Evolutionary conservation across 352 stramenopile species (phyloP).

Genomic region (Phytophthora podocarpi): DNA sequence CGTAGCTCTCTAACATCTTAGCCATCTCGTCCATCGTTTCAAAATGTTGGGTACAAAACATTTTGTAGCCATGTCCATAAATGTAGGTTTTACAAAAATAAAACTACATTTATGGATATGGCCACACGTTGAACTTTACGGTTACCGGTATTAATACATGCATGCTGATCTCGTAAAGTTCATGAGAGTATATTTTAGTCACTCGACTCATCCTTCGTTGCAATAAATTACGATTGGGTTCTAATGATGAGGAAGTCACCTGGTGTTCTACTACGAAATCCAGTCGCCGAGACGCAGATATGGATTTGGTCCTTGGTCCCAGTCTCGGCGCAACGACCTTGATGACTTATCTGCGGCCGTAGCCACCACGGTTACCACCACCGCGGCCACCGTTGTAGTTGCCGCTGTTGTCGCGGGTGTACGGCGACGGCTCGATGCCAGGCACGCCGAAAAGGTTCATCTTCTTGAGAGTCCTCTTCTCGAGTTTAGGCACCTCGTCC

Average conservation of each 20-base stretch:
- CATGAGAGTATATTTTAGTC: conserved; percentile 21
- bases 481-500: conserved; percentile 72
- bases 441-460: conserved; percentile 85
- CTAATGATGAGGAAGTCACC: conserved; percentile 46
- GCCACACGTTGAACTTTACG: too few relatives aligned
- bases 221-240: conserved; percentile 48
- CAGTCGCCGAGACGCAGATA: conserved; percentile 3
- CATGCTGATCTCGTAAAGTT: too few relatives aligned
- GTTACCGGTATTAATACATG: too few relatives aligned
- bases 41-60: too few relatives aligned
- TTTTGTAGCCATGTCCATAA: too few relatives aligned
- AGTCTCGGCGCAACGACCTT: conserved; percentile 10
- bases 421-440: conserved; percentile 60
- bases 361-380: conserved; percentile 24
- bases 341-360: conserved; percentile 35
- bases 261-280: conserved; percentile 27
- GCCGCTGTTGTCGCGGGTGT: conserved; percentile 39
- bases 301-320: background rate
- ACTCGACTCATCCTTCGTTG: conserved; percentile 47
- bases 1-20: conserved; percentile 61
- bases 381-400: conserved; percentile 17
- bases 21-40: conserved; percentile 72
- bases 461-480: conserved; percentile 87
- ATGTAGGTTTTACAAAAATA: background rate
- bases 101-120: conserved; percentile 9